Evolutionary conservation across 495 filamentous ascomycete genomes (phyloP).

Genomic region (Copromyces sp.): DNA sequence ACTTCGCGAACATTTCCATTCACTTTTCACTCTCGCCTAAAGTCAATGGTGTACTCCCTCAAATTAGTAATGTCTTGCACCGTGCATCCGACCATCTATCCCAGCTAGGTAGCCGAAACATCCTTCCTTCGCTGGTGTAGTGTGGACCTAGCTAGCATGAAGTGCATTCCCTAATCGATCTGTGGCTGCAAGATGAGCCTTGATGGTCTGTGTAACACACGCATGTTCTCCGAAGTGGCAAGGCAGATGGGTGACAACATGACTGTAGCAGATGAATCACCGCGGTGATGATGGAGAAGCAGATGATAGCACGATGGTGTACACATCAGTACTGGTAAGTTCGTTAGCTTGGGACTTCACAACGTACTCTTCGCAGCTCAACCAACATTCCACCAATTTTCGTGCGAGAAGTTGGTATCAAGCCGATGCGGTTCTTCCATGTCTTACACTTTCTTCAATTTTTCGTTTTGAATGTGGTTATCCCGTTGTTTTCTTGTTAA

Average conservation of each 20-base stretch:
- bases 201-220: background rate
- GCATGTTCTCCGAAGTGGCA: background rate
- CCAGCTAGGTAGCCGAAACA: background rate
- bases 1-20: conserved; percentile 15
- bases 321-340: no score
- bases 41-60: background rate
- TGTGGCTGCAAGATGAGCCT: background rate
- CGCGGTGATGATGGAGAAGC: background rate
- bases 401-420: no score
- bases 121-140: background rate
- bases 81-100: background rate
- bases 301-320: background rate
- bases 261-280: background rate
- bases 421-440: no score
- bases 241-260: background rate
- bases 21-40: background rate
- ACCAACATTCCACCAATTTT: no score
- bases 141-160: background rate
- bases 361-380: no score
- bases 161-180: background rate
- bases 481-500: no score
- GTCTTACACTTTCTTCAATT: no score
- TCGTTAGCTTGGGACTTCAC: no score
- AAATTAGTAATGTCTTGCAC: background rate
- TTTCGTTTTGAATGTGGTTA: no score